Percentiles rank a stretch among this genome's conserved stretches.
Conservation (phyloP, 495 filamentous ascomycete genomes). For the Neohortaea acidophila region DNA sequence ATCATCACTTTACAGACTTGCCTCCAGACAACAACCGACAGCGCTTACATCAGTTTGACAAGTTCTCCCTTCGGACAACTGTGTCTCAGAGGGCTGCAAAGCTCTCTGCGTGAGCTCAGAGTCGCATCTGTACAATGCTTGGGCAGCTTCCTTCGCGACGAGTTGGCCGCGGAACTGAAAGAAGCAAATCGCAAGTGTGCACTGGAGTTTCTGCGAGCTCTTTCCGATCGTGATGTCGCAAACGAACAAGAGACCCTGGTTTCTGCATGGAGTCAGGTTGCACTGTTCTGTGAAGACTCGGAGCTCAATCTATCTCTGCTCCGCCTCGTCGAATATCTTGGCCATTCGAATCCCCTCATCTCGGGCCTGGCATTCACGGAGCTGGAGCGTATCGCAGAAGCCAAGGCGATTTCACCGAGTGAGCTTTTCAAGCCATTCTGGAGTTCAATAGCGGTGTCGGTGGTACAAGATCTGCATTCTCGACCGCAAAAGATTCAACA, state of each 20-base stretch:
- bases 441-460: conserved; percentile 60
- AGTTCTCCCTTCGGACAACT: conserved; percentile 55
- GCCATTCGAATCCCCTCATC: conserved; percentile 63
- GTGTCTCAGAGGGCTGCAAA: conserved; percentile 64
- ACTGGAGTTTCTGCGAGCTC: conserved; percentile 50
- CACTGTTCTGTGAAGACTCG: conserved; percentile 52
- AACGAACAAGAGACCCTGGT: conserved; percentile 70
- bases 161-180: conserved; percentile 31
- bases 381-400: conserved; percentile 50
- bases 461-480: conserved; percentile 63
- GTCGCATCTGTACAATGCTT: conserved; percentile 61
- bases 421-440: conserved; percentile 74
- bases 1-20: conserved; percentile 58
- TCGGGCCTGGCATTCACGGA: conserved; percentile 69
- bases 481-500: conserved; percentile 68
- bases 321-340: conserved; percentile 71
- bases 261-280: conserved; percentile 67
- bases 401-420: conserved; percentile 40
- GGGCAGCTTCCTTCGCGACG: conserved; percentile 45
- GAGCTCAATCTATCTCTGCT: conserved; percentile 75
- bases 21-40: conserved; percentile 43
- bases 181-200: conserved; percentile 50
- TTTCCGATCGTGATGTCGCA: conserved; percentile 49
- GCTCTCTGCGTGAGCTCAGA: conserved; percentile 72
- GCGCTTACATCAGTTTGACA: conserved; percentile 47